Base-by-base conservation (phyloP, 176 grass and related monocot species). In the Oryza coarctata region DNA sequence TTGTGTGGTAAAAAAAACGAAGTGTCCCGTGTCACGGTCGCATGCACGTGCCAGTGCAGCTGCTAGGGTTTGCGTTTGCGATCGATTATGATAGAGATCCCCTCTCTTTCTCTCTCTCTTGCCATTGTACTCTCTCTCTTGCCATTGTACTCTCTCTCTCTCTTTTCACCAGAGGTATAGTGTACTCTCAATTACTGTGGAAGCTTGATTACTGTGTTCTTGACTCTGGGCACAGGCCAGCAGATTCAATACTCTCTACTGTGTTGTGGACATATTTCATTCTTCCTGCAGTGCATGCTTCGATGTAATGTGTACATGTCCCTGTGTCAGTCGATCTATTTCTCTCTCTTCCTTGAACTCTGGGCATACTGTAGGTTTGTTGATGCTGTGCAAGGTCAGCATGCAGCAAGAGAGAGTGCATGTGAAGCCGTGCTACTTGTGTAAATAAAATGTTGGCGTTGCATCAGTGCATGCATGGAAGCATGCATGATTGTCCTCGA, bases 171-270 rank as follows among this genome's bases (percentile, higher is more conserved):
- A 34, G 43, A 78, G 78, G 87, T 89, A 85, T 82, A 89, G 72
- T 86, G 58, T 77, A 58, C 87, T 87, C 81, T 87, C 65, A 86
- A 61, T 63, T 86, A 72, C 10, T 89, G 81, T 82, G 70, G 61
- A 28, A 57, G 82, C 58, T 82, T 25, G n/a, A 60, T 60, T 30
- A 75, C 66, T 84, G 31, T 78, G 66, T 80, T 22, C 52, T 43
- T 89, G 32, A 64, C 36, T 33, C 39, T 77, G 61, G 74, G 12
- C 58, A 70, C 22, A 29, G 43, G 68, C 78, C 77, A 33, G 26
- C 65, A 45, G 27, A 74, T 73, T 68, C 41, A 15, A 23, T 83
- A 29, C 43, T 27, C 84, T n/a, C 52, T 39, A 40, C 65, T 33
- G 76, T 85, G 63, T 13, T 44, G 29, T 58, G 74, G 10, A 60